Base-by-base conservation (phyloP, 2,329 filamentous ascomycete genomes). In the Cercospora sp. region DNA sequence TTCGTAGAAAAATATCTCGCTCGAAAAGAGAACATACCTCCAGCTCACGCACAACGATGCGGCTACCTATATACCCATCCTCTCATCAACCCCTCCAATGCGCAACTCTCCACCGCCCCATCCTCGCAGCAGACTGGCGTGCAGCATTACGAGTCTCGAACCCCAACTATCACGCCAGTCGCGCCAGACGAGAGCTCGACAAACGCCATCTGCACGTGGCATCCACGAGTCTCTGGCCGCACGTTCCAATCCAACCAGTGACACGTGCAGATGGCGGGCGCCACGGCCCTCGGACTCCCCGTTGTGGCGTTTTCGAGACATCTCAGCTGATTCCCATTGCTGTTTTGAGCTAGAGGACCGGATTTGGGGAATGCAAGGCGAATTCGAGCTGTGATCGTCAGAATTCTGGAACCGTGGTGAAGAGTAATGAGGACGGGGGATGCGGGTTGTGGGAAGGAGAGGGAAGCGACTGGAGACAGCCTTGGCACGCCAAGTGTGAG, bases 281-380 rank as follows among this genome's bases (percentile, higher is more conserved):
- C 45, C 18, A 63, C 45, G 45, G 45, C 45, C 21, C 30, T 37
- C 61, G 61, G 61, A 63, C 61, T 55, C 61, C 61, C 61, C 61
- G 45, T 63, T 49, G 61, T 49, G 61, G 43, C 61, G 45, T 49
- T 32, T 18, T 37, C 28, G n/a, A 37, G 55, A 55, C 61, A 18
- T 28, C n/a, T 37, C 61, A 63, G 61, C 61, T 63, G 49, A 32
- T 40, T 26, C 1, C n/a, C 24, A 37, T 59, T 32, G 30, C 55
- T 37, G 55, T 37, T 21, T 37, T 7, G 5, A 37, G 55, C 8
- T 10, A 12, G 4, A 21, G 13, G 16, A 37, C 28, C 32, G 55
- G 7, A 37, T 37, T 34, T 5, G 8, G 16, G n/a, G 55, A 32
- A 21, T 59, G 28, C 55, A 59, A 24, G 28, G 16, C 30, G 10